phyloP scores from a whole-genome alignment of 345 rosid genomes.

The Euphorbia pulcherrima region DNA sequence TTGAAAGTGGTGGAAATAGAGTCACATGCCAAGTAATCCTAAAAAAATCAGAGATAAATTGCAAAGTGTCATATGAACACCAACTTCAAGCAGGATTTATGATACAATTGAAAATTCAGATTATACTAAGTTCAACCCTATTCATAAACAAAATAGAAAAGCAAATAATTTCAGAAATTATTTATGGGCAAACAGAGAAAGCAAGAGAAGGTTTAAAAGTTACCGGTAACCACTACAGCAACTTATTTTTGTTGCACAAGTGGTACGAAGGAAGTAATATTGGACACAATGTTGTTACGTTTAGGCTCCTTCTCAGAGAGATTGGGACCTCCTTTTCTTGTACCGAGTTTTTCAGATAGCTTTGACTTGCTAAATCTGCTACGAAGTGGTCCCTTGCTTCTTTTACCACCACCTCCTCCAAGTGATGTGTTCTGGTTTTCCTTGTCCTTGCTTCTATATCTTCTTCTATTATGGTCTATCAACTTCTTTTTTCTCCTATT shows the following conservation, averaged over 20 bases:
- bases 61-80: neutral
- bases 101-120: neutral
- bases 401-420: constrained; percentile 34
- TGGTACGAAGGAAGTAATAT: constrained; percentile 72
- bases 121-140: neutral
- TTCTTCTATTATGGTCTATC: constrained; percentile 43
- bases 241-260: constrained; percentile 77
- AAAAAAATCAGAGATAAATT: neutral
- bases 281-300: constrained; percentile 69
- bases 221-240: constrained; percentile 60
- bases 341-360: constrained; percentile 48
- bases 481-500: constrained; percentile 40
- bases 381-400: constrained; percentile 37
- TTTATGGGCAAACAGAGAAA: neutral
- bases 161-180: neutral
- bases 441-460: constrained; percentile 39
- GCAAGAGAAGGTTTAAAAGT: constrained; percentile 3
- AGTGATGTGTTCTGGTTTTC: constrained; percentile 34
- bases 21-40: neutral
- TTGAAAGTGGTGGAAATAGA: neutral
- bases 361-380: constrained; percentile 55
- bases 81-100: neutral
- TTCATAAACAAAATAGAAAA: neutral
- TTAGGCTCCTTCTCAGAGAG: constrained; percentile 45
- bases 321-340: constrained; percentile 37